Percentiles rank a stretch among this genome's conserved stretches.
These are phyloP conservation scores for Talaromyces marneffei DNA, from an alignment of 2,329 filamentous ascomycete species.

Conservation along the genomic window DNA sequence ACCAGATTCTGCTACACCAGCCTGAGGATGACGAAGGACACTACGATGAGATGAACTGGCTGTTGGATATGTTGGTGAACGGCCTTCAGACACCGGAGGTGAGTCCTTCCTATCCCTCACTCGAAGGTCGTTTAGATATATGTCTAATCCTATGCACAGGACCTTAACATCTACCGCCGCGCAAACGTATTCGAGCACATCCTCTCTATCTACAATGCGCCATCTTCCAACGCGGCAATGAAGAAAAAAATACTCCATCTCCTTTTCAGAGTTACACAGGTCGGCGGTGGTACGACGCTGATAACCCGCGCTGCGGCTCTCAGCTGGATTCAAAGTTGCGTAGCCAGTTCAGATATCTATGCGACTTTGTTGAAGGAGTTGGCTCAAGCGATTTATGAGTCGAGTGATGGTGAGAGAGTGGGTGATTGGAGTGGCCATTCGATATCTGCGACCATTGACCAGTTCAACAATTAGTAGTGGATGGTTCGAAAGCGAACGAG, in stretches of 20 bases:
- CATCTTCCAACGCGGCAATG: slow-evolving; percentile 55
- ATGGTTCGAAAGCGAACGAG: background rate
- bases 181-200: slow-evolving; percentile 68
- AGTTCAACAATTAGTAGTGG: no score
- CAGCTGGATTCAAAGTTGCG: slow-evolving; percentile 65
- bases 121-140: no score
- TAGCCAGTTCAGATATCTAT: slow-evolving; percentile 45
- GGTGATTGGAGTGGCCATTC: slow-evolving; percentile 59
- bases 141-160: slow-evolving; percentile 22
- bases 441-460: slow-evolving; percentile 18
- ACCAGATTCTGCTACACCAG: slow-evolving; percentile 67
- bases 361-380: slow-evolving; percentile 49
- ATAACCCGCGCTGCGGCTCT: slow-evolving; percentile 69
- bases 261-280: slow-evolving; percentile 60
- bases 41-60: slow-evolving; percentile 68
- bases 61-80: slow-evolving; percentile 64
- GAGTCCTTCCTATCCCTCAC: slow-evolving; percentile 24
- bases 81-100: slow-evolving; percentile 53
- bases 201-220: slow-evolving; percentile 62
- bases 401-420: slow-evolving; percentile 62
- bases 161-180: slow-evolving; percentile 48
- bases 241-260: slow-evolving; percentile 58
- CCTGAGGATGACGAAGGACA: slow-evolving; percentile 68
- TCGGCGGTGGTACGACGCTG: slow-evolving; percentile 72
- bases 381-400: slow-evolving; percentile 55